Evolutionary conservation across 768 basidiomycete genomes (phyloP).

Genomic region (Boletus fagicola): DNA sequence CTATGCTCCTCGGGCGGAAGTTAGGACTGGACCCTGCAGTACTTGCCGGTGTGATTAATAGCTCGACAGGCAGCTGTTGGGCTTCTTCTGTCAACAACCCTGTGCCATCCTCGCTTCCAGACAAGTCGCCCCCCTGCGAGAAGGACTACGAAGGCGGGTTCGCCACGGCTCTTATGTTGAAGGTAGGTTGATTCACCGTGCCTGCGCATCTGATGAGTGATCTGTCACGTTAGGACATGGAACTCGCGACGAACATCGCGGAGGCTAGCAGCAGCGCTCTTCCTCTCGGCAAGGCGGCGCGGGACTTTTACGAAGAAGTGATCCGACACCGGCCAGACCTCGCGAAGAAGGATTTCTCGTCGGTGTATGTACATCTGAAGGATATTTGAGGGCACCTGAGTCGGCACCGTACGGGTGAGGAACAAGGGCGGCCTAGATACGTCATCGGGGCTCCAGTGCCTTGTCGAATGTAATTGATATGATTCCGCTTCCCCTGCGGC

Average conservation of each 20-base stretch:
- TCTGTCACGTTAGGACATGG: slow-evolving; percentile 64
- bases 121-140: slow-evolving; percentile 77
- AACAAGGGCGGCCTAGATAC: neutral
- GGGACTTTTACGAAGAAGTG: slow-evolving; percentile 58
- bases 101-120: slow-evolving; percentile 68
- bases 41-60: slow-evolving; percentile 82
- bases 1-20: slow-evolving; percentile 81
- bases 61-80: slow-evolving; percentile 82
- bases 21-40: slow-evolving; percentile 77
- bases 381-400: slow-evolving; percentile 6
- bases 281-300: slow-evolving; percentile 66
- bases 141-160: slow-evolving; percentile 85
- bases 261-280: slow-evolving; percentile 46
- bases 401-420: neutral
- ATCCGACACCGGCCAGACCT: slow-evolving; percentile 56
- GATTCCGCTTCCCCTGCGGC: neutral
- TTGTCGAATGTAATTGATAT: neutral
- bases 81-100: slow-evolving; percentile 86
- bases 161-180: slow-evolving; percentile 79
- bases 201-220: slow-evolving; percentile 5
- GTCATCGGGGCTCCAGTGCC: neutral
- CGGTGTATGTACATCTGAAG: slow-evolving; percentile 67
- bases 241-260: slow-evolving; percentile 70
- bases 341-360: slow-evolving; percentile 74
- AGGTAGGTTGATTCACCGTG: slow-evolving; percentile 42